A percentile compares a stretch with the other conserved stretches of the same genome.
phyloP scores from a whole-genome alignment of 129 eudicot species.

The Escallonia herrerae region DNA sequence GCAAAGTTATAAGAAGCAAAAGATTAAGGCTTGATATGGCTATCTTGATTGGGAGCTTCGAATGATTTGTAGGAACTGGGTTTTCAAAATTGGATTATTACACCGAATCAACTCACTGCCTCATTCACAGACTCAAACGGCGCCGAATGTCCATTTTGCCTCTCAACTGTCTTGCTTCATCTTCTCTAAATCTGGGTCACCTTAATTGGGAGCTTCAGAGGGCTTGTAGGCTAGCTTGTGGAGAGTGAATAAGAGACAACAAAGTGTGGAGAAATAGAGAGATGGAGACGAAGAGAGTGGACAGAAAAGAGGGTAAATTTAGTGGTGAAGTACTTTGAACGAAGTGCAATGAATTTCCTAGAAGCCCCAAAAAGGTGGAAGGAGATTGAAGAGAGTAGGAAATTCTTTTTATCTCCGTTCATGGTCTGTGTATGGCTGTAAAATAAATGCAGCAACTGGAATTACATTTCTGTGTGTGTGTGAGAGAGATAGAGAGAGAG shows the following conservation, averaged over 20 bases:
- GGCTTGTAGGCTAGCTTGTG: too few species aligned
- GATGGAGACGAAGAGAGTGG: slow-evolving; percentile 1
- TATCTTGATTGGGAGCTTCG: neutral
- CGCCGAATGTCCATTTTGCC: slow-evolving; percentile 80
- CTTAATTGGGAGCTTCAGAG: slow-evolving; percentile 1
- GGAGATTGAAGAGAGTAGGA: neutral
- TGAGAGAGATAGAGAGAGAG: too few species aligned
- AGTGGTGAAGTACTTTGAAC: neutral
- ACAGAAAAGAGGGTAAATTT: neutral
- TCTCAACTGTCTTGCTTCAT: slow-evolving; percentile 19
- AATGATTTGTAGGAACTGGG: slow-evolving; percentile 38
- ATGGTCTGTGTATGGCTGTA: too few species aligned
- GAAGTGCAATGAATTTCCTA: neutral
- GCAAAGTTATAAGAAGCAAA: too few species aligned
- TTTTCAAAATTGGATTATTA: slow-evolving; percentile 78
- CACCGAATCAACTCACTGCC: slow-evolving; percentile 85
- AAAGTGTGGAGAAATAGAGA: neutral
- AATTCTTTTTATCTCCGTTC: too few species aligned
- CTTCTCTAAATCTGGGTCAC: slow-evolving; percentile 17
- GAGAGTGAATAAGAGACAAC: too few species aligned
- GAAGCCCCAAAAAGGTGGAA: neutral
- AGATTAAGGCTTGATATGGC: too few species aligned
- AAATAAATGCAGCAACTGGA: too few species aligned
- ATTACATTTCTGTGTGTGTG: too few species aligned
- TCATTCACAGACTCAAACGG: slow-evolving; percentile 93